Evolutionary conservation across 441 rosid genomes (phyloP).

Genomic region (Gossypium trilobum): DNA sequence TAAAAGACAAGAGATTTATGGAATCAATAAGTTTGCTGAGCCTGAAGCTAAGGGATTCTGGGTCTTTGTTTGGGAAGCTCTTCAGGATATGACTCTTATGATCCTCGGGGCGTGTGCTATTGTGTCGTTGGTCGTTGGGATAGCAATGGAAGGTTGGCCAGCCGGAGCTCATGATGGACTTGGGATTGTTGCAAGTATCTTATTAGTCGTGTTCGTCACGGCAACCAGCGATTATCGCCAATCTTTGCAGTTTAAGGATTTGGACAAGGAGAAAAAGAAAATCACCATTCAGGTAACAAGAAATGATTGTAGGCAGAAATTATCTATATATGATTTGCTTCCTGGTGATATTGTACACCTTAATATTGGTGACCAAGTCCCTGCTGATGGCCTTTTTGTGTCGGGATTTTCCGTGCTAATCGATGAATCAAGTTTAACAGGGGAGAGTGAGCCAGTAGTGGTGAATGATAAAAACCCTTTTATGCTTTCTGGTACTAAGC

Average conservation of each 20-base stretch:
- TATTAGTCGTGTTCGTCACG: conserved; percentile 56
- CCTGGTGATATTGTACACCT: conserved; percentile 69
- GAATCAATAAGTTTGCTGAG: conserved; percentile 73
- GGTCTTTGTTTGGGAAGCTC: conserved; percentile 69
- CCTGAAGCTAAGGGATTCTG: conserved; percentile 45
- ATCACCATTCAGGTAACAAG: conserved; percentile 51
- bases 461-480: conserved; percentile 47
- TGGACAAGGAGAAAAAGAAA: conserved; percentile 66
- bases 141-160: conserved; percentile 70
- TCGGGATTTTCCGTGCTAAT: conserved; percentile 54
- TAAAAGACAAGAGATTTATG: conserved; percentile 54
- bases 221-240: conserved; percentile 64
- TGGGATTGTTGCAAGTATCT: conserved; percentile 57
- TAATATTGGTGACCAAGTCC: conserved; percentile 59
- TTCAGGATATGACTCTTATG: conserved; percentile 66
- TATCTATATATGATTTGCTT: conserved; percentile 55
- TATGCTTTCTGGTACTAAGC: conserved; percentile 59
- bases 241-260: conserved; percentile 52
- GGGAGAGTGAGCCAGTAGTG: conserved; percentile 58
- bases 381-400: conserved; percentile 61
- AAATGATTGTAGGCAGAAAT: conserved; percentile 49
- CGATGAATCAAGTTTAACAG: conserved; percentile 62
- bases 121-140: conserved; percentile 49
- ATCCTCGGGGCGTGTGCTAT: conserved; percentile 58
- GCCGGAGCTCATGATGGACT: conserved; percentile 65